These are phyloP conservation scores for Fusarium hostae DNA, from an alignment of 2,329 filamentous ascomycete species.

Conservation along the genomic window DNA sequence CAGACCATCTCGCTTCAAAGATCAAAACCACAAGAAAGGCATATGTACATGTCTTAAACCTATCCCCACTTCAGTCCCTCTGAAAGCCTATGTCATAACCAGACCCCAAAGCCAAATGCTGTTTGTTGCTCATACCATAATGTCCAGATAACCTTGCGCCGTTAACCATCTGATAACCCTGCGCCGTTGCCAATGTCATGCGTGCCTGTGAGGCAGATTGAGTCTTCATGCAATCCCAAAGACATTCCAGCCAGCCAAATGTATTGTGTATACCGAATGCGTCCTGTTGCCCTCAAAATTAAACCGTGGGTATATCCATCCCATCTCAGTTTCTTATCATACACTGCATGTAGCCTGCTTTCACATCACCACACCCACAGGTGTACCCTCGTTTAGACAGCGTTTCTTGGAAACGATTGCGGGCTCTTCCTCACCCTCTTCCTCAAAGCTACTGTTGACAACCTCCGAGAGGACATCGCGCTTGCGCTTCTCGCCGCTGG, in stretches of 20 bases:
- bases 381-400: constrained; percentile 47
- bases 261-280: constrained; percentile 16
- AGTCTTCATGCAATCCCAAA: constrained; percentile 35
- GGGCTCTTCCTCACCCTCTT: constrained; percentile 50
- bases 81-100: constrained; percentile 7
- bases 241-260: constrained; percentile 13
- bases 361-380: constrained; percentile 48
- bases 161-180: constrained; percentile 11
- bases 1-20: background rate
- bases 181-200: constrained; percentile 33
- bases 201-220: constrained; percentile 35
- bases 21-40: constrained; percentile 18
- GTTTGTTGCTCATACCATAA: constrained; percentile 8
- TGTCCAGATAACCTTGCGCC: constrained; percentile 17
- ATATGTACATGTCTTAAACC: constrained; percentile 22
- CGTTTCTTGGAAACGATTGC: constrained; percentile 49
- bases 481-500: constrained; percentile 47
- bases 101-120: constrained; percentile 9
- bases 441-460: constrained; percentile 56
- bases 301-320: constrained; percentile 19
- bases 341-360: background rate
- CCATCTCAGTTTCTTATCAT: background rate
- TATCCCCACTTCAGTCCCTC: background rate
- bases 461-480: constrained; percentile 52
- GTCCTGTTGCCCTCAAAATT: constrained; percentile 25